A percentile compares a stretch with the other conserved stretches of the same genome.
Conservation (phyloP, 495 filamentous ascomycete genomes). For the Trichoderma erinaceum region DNA sequence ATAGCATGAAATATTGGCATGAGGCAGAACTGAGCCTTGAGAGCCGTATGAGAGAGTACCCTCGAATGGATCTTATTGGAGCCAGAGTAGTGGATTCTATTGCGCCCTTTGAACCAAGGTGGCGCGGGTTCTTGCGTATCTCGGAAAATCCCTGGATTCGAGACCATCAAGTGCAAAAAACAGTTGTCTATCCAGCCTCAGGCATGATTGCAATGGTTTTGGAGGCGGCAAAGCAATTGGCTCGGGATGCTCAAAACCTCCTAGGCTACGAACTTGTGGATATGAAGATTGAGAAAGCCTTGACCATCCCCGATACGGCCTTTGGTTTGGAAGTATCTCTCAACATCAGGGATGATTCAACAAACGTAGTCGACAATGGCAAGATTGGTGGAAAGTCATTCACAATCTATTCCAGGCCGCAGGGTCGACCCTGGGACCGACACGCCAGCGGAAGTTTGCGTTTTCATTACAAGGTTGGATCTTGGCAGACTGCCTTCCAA, state of each 20-base stretch:
- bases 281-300: constrained; percentile 17
- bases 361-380: neutral
- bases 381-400: constrained; percentile 15
- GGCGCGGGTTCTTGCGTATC: constrained; percentile 27
- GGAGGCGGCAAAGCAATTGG: constrained; percentile 27
- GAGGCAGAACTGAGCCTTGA: constrained; percentile 34
- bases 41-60: constrained; percentile 34
- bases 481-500: neutral
- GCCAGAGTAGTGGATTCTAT: constrained; percentile 18
- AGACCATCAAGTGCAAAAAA: constrained; percentile 25
- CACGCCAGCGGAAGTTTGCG: constrained; percentile 25
- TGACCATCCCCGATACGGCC: constrained; percentile 29
- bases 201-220: constrained; percentile 33
- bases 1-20: constrained; percentile 36
- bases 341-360: constrained; percentile 18
- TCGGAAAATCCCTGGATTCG: constrained; percentile 29
- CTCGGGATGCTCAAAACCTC: constrained; percentile 6
- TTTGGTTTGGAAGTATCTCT: constrained; percentile 24
- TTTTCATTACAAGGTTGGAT: constrained; percentile 21
- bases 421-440: constrained; percentile 23
- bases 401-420: constrained; percentile 27
- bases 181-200: constrained; percentile 26
- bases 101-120: constrained; percentile 25
- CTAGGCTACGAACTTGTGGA: constrained; percentile 43
- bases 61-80: constrained; percentile 43